Conservation (phyloP, 2,329 filamentous ascomycete genomes). For the Dothideomycetidae sp. region DNA sequence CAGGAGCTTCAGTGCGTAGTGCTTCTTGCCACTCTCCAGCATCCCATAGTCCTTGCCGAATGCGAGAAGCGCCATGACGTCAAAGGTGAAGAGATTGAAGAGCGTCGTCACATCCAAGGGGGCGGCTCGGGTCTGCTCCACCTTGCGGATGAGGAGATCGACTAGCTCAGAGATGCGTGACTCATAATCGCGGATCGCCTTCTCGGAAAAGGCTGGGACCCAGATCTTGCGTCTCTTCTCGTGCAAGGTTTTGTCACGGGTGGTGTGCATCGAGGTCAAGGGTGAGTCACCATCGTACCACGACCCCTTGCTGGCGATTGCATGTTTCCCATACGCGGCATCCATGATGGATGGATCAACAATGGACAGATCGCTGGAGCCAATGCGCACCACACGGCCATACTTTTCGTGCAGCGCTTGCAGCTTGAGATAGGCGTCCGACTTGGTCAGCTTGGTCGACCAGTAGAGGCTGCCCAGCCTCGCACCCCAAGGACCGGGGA, state of each 20-base stretch:
- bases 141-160: constrained; percentile 21
- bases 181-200: constrained; percentile 29
- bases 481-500: constrained; percentile 23
- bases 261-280: constrained; percentile 26
- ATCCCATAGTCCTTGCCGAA: constrained; percentile 31
- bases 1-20: constrained; percentile 26
- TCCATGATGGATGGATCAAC: constrained; percentile 24
- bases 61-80: constrained; percentile 32
- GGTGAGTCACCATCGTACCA: constrained; percentile 29
- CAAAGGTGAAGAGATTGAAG: constrained; percentile 31
- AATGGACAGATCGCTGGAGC: constrained; percentile 25
- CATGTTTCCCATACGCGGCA: constrained; percentile 25
- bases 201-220: constrained; percentile 29
- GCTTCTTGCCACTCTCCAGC: constrained; percentile 21
- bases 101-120: constrained; percentile 27
- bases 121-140: constrained; percentile 17
- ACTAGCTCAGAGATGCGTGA: constrained; percentile 24
- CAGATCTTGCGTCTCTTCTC: constrained; percentile 28
- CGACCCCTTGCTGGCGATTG: constrained; percentile 27
- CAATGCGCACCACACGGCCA: constrained; percentile 24
- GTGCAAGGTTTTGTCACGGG: constrained; percentile 24
- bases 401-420: constrained; percentile 22
- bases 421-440: constrained; percentile 19
- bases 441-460: constrained; percentile 14
- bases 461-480: constrained; percentile 21